Evolutionary conservation across 1,284 basidiomycete species (phyloP).

Genomic region (Malassezia psittaci): DNA sequence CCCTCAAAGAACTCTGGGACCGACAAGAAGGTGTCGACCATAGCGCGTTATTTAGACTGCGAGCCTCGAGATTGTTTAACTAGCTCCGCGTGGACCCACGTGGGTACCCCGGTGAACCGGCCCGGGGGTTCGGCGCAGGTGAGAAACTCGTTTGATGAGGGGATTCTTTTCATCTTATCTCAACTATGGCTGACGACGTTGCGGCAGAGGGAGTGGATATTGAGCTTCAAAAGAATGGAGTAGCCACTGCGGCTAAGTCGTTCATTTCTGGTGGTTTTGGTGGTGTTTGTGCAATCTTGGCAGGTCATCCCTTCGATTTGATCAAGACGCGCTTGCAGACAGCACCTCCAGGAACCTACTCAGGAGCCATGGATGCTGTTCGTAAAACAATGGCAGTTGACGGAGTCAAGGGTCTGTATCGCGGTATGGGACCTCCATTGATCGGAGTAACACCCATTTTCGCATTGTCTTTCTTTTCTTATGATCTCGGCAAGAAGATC

Average conservation of each 20-base stretch:
- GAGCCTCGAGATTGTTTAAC: no score
- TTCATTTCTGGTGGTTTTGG: conserved; percentile 67
- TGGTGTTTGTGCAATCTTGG: conserved; percentile 72
- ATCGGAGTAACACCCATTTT: conserved; percentile 97
- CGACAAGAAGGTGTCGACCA: conserved; percentile 42
- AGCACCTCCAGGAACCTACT: conserved; percentile 77
- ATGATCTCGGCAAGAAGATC: conserved; percentile 83
- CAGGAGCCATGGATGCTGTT: conserved; percentile 84
- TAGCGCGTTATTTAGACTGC: conserved; percentile 3
- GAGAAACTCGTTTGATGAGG: not conserved
- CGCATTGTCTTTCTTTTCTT: conserved; percentile 96
- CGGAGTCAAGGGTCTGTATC: conserved; percentile 73
- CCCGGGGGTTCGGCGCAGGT: not conserved
- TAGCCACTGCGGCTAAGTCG: conserved; percentile 42
- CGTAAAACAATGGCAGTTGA: conserved; percentile 78
- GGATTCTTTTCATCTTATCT: not conserved
- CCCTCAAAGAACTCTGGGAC: conserved; percentile 56
- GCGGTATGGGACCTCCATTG: conserved; percentile 63
- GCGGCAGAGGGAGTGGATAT: conserved; percentile 21
- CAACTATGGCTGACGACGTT: conserved; percentile 33
- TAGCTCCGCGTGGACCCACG: conserved; percentile 12
- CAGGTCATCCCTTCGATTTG: conserved; percentile 94
- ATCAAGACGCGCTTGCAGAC: conserved; percentile 90
- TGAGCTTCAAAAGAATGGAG: conserved; percentile 20
- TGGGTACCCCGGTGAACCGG: not conserved